These are phyloP conservation scores for Xylaria flabelliformis DNA, from an alignment of 495 filamentous ascomycete species.

Conservation along the genomic window DNA sequence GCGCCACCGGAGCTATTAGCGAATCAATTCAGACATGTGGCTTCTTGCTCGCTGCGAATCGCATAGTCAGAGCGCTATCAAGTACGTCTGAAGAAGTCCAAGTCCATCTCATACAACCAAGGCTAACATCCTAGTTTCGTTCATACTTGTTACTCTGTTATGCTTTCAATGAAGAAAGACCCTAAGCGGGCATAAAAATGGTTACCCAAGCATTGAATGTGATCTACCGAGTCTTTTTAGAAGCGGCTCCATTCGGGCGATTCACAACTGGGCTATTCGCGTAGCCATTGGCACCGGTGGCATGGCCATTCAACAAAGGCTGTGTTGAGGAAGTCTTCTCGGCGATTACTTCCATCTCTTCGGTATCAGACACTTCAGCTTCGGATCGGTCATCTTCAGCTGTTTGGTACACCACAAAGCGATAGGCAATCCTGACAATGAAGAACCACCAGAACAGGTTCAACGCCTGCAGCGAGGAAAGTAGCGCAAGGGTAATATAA, in stretches of 20 bases:
- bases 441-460: slow-evolving; percentile 90
- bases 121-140: slow-evolving; percentile 5
- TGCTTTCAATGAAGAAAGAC: neutral
- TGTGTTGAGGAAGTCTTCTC: slow-evolving; percentile 29
- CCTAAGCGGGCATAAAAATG: neutral
- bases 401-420: slow-evolving; percentile 55
- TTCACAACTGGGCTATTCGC: slow-evolving; percentile 32
- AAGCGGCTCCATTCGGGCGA: slow-evolving; percentile 34
- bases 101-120: neutral
- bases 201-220: neutral
- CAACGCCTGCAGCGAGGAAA: slow-evolving; percentile 76
- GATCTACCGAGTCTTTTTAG: slow-evolving; percentile 16
- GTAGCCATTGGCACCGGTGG: slow-evolving; percentile 26
- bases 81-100: neutral
- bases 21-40: neutral
- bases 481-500: slow-evolving; percentile 71
- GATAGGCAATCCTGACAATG: slow-evolving; percentile 75
- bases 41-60: neutral
- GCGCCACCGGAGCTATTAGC: neutral
- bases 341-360: slow-evolving; percentile 43
- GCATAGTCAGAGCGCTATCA: slow-evolving; percentile 13
- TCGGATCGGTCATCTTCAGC: slow-evolving; percentile 59
- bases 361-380: slow-evolving; percentile 57
- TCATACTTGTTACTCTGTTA: neutral
- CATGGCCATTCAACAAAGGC: slow-evolving; percentile 35